A percentile compares a stretch with the other conserved stretches of the same genome.
phyloP scores from a whole-genome alignment of 352 stramenopile species.

The Globisporangium megalacanthum region DNA sequence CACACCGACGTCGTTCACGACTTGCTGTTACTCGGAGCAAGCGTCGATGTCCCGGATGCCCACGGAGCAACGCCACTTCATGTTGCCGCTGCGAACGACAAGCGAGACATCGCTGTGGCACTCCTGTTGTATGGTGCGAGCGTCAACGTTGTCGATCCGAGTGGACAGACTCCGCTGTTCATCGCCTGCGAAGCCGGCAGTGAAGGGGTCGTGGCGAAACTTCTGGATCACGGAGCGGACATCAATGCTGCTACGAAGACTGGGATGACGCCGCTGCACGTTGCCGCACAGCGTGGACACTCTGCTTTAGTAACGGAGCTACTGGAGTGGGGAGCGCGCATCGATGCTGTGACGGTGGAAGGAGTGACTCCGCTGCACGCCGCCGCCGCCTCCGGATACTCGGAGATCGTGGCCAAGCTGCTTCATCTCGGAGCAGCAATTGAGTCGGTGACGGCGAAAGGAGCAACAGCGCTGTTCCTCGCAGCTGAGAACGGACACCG shows the following conservation, averaged over 20 bases:
- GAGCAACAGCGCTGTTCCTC: neutral
- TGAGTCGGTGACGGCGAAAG: neutral
- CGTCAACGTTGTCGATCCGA: no score
- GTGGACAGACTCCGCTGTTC: no score
- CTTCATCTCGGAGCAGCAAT: neutral
- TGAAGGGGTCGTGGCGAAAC: neutral
- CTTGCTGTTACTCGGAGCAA: neutral
- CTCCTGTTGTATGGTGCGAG: no score
- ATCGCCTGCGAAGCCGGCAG: no score
- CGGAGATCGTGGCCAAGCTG: neutral
- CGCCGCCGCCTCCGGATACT: neutral
- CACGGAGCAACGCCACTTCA: neutral
- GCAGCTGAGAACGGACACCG: neutral
- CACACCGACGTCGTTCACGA: no score
- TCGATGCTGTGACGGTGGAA: no score
- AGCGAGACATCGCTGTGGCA: no score
- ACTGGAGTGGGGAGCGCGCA: no score
- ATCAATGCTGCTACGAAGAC: neutral
- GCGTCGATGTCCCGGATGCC: no score
- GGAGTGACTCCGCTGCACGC: neutral
- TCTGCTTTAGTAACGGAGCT: no score
- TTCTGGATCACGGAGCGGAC: neutral
- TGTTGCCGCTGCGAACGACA: neutral
- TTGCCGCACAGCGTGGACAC: no score
- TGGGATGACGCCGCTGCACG: neutral